These are phyloP conservation scores for Pythium pyrilobum DNA, from an alignment of 352 stramenopile species.

Conservation along the genomic window DNA sequence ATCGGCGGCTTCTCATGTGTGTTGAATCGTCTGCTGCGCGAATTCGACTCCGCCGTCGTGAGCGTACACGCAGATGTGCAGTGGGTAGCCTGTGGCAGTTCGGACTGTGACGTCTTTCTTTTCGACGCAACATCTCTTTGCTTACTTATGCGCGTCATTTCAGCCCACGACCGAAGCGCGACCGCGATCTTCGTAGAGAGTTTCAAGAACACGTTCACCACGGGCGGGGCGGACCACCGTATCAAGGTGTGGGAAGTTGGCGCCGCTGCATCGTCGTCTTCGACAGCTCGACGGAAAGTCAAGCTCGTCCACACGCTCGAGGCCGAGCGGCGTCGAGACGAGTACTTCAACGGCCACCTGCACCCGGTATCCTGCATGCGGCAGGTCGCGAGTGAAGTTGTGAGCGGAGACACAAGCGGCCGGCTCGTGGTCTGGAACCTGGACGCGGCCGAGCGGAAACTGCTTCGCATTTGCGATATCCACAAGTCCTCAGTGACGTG, in stretches of 20 bases:
- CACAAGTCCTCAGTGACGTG: conserved; percentile 51
- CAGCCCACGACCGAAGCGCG: conserved; percentile 44
- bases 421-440: conserved; percentile 68
- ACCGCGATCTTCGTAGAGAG: conserved; percentile 45
- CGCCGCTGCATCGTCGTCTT: not conserved
- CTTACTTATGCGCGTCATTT: conserved; percentile 45
- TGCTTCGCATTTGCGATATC: conserved; percentile 55
- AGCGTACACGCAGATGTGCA: conserved; percentile 51
- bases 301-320: conserved; percentile 36
- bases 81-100: conserved; percentile 52
- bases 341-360: conserved; percentile 50
- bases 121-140: conserved; percentile 41
- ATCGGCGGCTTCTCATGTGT: conserved; percentile 47
- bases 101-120: conserved; percentile 70
- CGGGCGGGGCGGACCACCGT: conserved; percentile 49
- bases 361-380: conserved; percentile 48
- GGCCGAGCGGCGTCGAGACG: conserved; percentile 27
- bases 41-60: conserved; percentile 73
- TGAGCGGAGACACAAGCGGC: conserved; percentile 59
- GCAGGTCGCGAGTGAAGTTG: conserved; percentile 62
- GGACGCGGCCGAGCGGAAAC: conserved; percentile 43
- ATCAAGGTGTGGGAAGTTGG: conserved; percentile 65
- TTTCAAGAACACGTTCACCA: conserved; percentile 36
- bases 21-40: conserved; percentile 41
- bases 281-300: conserved; percentile 28